Conservation (phyloP, 2,329 filamentous ascomycete species). For the Diplodia intermedia region DNA sequence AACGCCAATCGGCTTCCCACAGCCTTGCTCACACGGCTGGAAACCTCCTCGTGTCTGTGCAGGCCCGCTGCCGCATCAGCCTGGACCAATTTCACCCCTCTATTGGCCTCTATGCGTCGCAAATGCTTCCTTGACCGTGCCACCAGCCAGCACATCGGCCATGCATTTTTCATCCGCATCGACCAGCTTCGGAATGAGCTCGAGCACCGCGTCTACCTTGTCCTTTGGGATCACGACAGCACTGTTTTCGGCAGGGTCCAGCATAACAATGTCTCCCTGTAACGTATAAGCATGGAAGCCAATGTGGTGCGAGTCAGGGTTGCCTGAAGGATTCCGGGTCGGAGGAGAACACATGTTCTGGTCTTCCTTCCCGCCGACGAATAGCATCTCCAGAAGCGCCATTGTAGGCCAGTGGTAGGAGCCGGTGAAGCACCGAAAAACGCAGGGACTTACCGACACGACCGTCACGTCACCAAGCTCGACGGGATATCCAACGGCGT, state of each 20-base stretch:
- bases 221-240: conserved; percentile 71
- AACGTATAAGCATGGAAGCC: conserved; percentile 22
- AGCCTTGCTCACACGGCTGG: background rate
- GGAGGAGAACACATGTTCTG: background rate
- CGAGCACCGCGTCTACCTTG: conserved; percentile 66
- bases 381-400: background rate
- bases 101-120: conserved; percentile 55
- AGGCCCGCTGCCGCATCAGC: conserved; percentile 4
- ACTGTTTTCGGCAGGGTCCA: conserved; percentile 70
- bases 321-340: background rate
- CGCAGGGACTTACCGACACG: conserved; percentile 39
- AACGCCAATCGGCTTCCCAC: conserved; percentile 13
- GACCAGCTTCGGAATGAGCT: conserved; percentile 61
- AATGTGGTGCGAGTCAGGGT: background rate
- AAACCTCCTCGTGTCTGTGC: background rate
- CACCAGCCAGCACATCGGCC: conserved; percentile 67
- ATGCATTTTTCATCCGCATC: conserved; percentile 53
- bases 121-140: conserved; percentile 71
- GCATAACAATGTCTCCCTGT: conserved; percentile 72
- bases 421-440: background rate
- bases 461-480: conserved; percentile 48
- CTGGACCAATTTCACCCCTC: background rate
- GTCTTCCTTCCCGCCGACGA: background rate
- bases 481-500: conserved; percentile 56
- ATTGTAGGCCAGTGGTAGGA: background rate